Evolutionary conservation across 768 basidiomycete genomes (phyloP), one percentile per base, ranked within the genome.

Genomic region (Terana coerulea): DNA sequence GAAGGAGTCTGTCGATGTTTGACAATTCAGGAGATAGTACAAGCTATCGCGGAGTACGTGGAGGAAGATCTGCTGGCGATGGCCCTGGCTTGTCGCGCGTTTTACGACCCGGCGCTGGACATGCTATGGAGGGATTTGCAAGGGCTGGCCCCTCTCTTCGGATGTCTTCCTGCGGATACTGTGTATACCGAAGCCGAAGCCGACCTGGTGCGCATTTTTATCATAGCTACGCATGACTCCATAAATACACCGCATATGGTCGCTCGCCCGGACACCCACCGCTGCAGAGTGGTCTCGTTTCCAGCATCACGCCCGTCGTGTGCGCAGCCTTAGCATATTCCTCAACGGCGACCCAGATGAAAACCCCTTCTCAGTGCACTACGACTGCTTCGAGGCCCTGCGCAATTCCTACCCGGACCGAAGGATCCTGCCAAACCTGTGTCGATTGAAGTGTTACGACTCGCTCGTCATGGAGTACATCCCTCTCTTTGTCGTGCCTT

Each of bases 71-170:
- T 37, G 35, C 15, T 37, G 5, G 6, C 5, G 15, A 37, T 37
- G 15, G 77, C 86, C 35, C 75, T 86, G 41, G 86, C 85, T 41
- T 87, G 86, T 65, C 77, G 73, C 51, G 77, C 80, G 17, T 68
- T 86, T 60, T 78, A 73, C 53, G 84, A 83, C 51, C 83, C 83
- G 8, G 77, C 83, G n/a, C 60, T 88, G 57, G 70, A 80, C 61
- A 69, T 81, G 44, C 71, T 88, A 21, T 88, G 86, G 86, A 80
- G 74, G 64, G 86, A 88, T 55, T 68, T 88, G 48, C 83, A 86
- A 60, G 85, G 83, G 7, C 71, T 88, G 49, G 65, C 78, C 37
- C 86, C 86, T 8, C 69, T 88, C 52, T 70, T 88, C 51, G 81
- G 81, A 26, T 37, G 35, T 37, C 35, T 37, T 6, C 35, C 35